phyloP scores from a whole-genome alignment of 2,329 filamentous ascomycete species.

The Tolypocladium ophioglossoides region DNA sequence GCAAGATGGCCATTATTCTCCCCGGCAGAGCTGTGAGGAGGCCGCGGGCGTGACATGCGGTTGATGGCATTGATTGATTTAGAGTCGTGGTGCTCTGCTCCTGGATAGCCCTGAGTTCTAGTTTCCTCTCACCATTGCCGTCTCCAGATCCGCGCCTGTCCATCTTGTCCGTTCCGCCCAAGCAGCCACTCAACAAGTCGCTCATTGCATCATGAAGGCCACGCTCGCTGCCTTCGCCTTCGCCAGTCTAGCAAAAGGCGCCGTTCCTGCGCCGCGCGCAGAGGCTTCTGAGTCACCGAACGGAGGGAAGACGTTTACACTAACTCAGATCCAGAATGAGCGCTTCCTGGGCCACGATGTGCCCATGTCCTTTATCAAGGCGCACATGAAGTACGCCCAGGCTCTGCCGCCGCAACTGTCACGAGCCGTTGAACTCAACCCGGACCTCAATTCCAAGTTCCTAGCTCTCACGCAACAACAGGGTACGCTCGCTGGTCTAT shows the following conservation, averaged over 20 bases:
- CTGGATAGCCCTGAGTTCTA: background rate
- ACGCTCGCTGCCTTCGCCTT: conserved; percentile 1
- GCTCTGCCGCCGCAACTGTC: conserved; percentile 16
- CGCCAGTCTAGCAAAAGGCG: conserved; percentile 4
- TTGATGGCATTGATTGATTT: background rate
- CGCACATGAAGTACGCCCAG: conserved; percentile 26
- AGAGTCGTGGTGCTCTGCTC: background rate
- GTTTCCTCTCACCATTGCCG: background rate
- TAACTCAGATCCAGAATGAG: conserved; percentile 24
- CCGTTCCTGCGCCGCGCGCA: background rate
- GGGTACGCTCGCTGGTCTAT: background rate
- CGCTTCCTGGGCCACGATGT: conserved; percentile 22
- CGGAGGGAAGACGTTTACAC: conserved; percentile 10
- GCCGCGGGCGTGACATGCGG: no score
- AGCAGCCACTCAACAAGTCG: background rate
- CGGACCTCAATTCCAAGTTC: conserved; percentile 14
- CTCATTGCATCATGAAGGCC: conserved; percentile 1
- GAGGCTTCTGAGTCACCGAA: background rate
- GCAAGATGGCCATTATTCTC: background rate
- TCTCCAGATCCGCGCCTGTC: background rate
- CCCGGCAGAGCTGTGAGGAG: background rate
- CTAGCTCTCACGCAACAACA: background rate
- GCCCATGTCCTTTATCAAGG: conserved; percentile 16
- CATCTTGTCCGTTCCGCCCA: background rate
- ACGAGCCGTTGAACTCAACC: conserved; percentile 11